Conservation (phyloP, 495 filamentous ascomycete genomes). For the Thermothielavioides terrestris region DNA sequence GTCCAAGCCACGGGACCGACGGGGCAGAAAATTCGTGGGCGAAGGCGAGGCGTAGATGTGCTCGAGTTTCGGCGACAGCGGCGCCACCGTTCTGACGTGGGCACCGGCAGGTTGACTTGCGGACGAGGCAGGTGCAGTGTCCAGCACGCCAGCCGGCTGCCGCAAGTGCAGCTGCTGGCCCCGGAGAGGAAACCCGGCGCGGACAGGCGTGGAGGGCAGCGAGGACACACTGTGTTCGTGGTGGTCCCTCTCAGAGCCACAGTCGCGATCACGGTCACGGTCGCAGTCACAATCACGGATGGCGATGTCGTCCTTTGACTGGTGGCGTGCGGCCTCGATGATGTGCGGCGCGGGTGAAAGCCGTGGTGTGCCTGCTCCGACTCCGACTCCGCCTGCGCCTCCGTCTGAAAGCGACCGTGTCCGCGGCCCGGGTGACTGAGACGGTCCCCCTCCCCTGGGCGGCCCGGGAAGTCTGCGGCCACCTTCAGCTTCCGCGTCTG, state of each 20-base stretch:
- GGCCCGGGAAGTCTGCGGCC: constrained; percentile 1
- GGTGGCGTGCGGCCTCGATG: constrained; percentile 42
- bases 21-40: constrained; percentile 65
- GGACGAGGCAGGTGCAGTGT: constrained; percentile 11
- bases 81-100: constrained; percentile 53
- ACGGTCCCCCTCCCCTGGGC: not conserved
- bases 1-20: constrained; percentile 79
- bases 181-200: constrained; percentile 49
- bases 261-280: too few species aligned
- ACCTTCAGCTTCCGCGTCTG: constrained; percentile 19
- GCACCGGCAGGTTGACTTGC: constrained; percentile 45
- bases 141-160: too few species aligned
- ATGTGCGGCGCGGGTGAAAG: constrained; percentile 64
- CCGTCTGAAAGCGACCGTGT: constrained; percentile 46
- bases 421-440: constrained; percentile 28
- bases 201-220: constrained; percentile 42
- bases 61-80: constrained; percentile 80
- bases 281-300: constrained; percentile 30
- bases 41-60: constrained; percentile 75
- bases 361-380: constrained; percentile 37
- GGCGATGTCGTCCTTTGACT: constrained; percentile 75
- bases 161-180: constrained; percentile 71
- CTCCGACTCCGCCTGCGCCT: too few species aligned
- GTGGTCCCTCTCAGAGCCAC: too few species aligned
- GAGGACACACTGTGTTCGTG: constrained; percentile 9